Evolutionary conservation across 305 asterid species (phyloP).

Genomic region (Euphrasia arctica): DNA sequence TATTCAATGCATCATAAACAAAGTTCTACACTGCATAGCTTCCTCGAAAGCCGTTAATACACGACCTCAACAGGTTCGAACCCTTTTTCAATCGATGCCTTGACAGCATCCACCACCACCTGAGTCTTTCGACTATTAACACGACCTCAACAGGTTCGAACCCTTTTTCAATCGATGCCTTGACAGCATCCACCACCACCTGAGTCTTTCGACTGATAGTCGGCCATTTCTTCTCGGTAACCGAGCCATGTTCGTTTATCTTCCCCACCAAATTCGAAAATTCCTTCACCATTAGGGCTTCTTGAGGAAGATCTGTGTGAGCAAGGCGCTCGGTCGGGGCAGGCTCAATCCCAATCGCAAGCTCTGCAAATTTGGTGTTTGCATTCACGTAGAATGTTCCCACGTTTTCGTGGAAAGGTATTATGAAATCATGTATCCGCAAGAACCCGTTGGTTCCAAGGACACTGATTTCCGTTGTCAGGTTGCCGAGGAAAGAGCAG

Average conservation of each 20-base stretch:
- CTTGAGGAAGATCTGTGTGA: constrained; percentile 60
- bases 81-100: constrained; percentile 56
- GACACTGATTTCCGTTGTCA: constrained; percentile 47
- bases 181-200: constrained; percentile 61
- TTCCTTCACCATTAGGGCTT: constrained; percentile 66
- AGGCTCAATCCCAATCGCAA: constrained; percentile 35
- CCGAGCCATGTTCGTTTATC: constrained; percentile 31
- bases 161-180: constrained; percentile 56
- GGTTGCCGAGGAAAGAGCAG: constrained; percentile 52
- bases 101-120: constrained; percentile 61
- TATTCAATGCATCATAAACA: background rate
- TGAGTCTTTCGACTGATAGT: constrained; percentile 62
- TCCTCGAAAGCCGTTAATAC: constrained; percentile 2
- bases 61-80: constrained; percentile 37
- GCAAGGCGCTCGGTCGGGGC: constrained; percentile 39
- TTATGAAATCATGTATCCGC: constrained; percentile 48
- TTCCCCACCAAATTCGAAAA: constrained; percentile 43
- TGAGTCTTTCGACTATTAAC: constrained; percentile 69
- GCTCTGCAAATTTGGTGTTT: constrained; percentile 30
- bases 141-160: constrained; percentile 37
- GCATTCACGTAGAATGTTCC: constrained; percentile 36
- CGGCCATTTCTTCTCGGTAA: constrained; percentile 55
- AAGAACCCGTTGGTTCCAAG: constrained; percentile 56
- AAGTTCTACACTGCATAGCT: background rate
- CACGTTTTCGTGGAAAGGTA: constrained; percentile 47